Base-by-base conservation (phyloP, 306 rosid species). In the Potentilla sterilis region DNA sequence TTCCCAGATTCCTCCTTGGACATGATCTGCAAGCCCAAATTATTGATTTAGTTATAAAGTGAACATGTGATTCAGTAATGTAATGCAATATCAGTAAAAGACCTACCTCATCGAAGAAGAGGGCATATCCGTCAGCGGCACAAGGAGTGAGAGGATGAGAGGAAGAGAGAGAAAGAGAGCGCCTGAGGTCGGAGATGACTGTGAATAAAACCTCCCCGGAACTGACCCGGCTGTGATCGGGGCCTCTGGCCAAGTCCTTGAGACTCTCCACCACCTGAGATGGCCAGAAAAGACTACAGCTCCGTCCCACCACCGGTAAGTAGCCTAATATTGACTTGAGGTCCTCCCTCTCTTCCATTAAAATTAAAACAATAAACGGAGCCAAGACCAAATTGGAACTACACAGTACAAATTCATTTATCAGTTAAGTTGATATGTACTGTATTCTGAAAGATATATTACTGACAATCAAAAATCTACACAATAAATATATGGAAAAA, bases 91-190 rank as follows among this genome's bases (percentile, higher is more conserved):
- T 28, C 28, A 28, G 28, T 28, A 28, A 28, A 28, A 28, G 28
- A 28, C 32, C 72, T 83, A 93, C 98, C 88, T 90, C 86, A 34
- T 92, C 90, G 83, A 94, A 94, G 82, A 90, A 94, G 75, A 94
- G 81, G 24, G 85, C 76, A 77, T 88, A 94, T 14, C 98, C 96
- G 10, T 62, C 81, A 3, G 79, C 55, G 38, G 87, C 74, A 11
- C 80, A 86, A 78, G 89, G 78, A 81, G 89, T 76, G 62, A 88
- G 70, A 28, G 85, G 83, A 1, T 78, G 54, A 16, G 63, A 57
- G 34, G 72, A 10, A 18, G 88, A 83, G 86, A 88, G 87, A 43
- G 85, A 85, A 71, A 92, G 87, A 72, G 89, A 80, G 74, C 34
- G 75, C 13, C 91, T 80, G 82, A 94, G 85, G 55, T 82, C 78